Evolutionary conservation across 306 rosid species (phyloP), one percentile per base, ranked within the genome.

Genomic region (Prunus padus): DNA sequence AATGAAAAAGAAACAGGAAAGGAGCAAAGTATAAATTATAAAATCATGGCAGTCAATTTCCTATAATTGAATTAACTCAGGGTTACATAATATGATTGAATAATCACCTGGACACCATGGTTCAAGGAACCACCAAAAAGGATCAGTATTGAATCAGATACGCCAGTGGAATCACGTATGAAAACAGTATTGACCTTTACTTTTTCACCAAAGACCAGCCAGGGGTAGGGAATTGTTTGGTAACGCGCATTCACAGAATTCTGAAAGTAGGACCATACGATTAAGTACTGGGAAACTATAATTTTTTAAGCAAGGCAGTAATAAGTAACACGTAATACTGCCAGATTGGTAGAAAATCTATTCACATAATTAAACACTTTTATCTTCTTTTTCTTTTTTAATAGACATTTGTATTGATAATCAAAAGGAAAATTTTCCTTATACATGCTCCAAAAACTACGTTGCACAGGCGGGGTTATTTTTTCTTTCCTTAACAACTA

Each of bases 181-280:
- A 90, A 92, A 71, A 95, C 98, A 11, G 97, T 86, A 81, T 90
- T 94, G 81, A 95, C 93, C 82, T 92, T 92, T 74, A 95, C 93
- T 85, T 95, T 95, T 83, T 95, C 98, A 18, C 95, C 93, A 78
- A 95, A 95, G 74, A 92, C 97, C 87, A 95, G 83, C 98, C 98
- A 95, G 30, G 98, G 98, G 76, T 92, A 92, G 65, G 96, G 90
- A 85, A 95, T 95, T 51, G 96, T 92, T 77, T 95, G 96, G 86
- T 86, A 92, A 11, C 97, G 96, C 15, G 92, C 91, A 77, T 95
- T 95, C 78, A 95, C 98, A 9, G 97, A 95, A 82, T 95, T 92
- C 98, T 95, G 96, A 69, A 40, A 76, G 50, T 76, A 85, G 81
- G 82, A 83, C 50, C 69, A 44, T 68, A n/a, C 30, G 72, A 60